These are phyloP conservation scores for Fusarium floridanum DNA, from an alignment of 2,329 filamentous ascomycete species.

Conservation along the genomic window DNA sequence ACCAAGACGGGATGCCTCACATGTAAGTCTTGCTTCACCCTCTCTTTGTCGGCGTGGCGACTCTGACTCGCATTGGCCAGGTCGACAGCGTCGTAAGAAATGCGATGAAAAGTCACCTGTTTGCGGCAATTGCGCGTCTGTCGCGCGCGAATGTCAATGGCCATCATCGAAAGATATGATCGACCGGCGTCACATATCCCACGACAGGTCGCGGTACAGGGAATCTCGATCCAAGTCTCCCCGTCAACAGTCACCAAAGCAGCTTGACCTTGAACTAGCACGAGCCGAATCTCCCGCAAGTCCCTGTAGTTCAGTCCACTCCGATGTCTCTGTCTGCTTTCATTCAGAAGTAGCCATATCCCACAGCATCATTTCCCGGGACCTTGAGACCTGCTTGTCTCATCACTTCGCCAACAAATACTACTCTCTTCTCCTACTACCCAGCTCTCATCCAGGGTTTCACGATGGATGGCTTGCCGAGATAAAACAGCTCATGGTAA, in stretches of 20 bases:
- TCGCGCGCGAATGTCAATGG: conserved; percentile 25
- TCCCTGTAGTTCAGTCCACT: background rate
- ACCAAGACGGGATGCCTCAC: conserved; percentile 38
- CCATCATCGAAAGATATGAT: conserved; percentile 25
- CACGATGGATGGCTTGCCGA: conserved; percentile 47
- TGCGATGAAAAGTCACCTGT: conserved; percentile 31
- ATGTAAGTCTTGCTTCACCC: background rate
- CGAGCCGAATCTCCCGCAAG: background rate
- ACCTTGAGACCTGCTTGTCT: conserved; percentile 29
- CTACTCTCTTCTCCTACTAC: conserved; percentile 42
- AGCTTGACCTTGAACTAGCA: background rate
- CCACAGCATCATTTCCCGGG: conserved; percentile 19
- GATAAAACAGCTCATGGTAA: conserved; percentile 46
- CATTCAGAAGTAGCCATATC: conserved; percentile 13
- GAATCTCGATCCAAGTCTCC: background rate
- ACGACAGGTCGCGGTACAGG: conserved; percentile 17
- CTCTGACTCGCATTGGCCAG: background rate
- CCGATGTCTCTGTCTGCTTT: background rate
- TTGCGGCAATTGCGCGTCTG: conserved; percentile 17
- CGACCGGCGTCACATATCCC: conserved; percentile 29
- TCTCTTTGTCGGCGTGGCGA: too few relatives aligned
- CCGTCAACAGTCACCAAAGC: background rate
- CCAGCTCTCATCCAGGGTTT: conserved; percentile 48
- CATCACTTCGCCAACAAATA: conserved; percentile 41
- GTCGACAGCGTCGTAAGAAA: conserved; percentile 36